Percentiles rank a stretch among this genome's conserved stretches.
Conservation (phyloP, 2,329 filamentous ascomycete species). For the Tolypocladium inflatum region DNA sequence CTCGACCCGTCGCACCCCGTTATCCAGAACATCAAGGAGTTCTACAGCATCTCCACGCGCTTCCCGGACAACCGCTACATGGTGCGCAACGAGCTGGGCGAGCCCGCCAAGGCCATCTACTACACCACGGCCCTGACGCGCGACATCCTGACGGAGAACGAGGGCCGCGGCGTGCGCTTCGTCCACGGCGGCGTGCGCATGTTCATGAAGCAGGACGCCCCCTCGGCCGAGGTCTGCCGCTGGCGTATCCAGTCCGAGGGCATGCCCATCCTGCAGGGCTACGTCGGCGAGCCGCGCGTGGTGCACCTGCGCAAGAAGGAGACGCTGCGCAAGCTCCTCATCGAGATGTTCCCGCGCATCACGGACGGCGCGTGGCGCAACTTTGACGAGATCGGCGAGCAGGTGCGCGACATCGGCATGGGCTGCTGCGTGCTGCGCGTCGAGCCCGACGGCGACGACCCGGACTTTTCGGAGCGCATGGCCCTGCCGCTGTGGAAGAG, state of each 20-base stretch:
- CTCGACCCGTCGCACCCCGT: constrained; percentile 65
- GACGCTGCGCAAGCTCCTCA: constrained; percentile 72
- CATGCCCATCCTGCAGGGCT: constrained; percentile 81
- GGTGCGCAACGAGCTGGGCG: constrained; percentile 85
- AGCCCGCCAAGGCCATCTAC: constrained; percentile 91
- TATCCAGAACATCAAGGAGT: constrained; percentile 66
- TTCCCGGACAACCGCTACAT: constrained; percentile 91
- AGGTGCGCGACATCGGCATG: constrained; percentile 70
- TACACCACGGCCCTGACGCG: constrained; percentile 82
- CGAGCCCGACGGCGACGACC: constrained; percentile 59
- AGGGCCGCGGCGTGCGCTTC: constrained; percentile 86
- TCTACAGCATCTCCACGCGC: constrained; percentile 74
- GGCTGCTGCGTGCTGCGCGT: constrained; percentile 87
- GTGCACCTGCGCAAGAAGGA: constrained; percentile 67
- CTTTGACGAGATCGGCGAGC: constrained; percentile 80
- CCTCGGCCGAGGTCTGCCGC: constrained; percentile 74
- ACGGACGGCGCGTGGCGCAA: constrained; percentile 62
- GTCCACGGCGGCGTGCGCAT: constrained; percentile 96
- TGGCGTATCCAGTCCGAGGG: constrained; percentile 97
- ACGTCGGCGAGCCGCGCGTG: constrained; percentile 70
- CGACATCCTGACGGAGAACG: constrained; percentile 78
- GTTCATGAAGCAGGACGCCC: constrained; percentile 96
- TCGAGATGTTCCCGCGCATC: constrained; percentile 95
- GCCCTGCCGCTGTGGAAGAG: constrained; percentile 92
- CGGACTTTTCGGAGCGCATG: constrained; percentile 63